Conservation (phyloP, 2,329 filamentous ascomycete species). For the Myotisia sp. region DNA sequence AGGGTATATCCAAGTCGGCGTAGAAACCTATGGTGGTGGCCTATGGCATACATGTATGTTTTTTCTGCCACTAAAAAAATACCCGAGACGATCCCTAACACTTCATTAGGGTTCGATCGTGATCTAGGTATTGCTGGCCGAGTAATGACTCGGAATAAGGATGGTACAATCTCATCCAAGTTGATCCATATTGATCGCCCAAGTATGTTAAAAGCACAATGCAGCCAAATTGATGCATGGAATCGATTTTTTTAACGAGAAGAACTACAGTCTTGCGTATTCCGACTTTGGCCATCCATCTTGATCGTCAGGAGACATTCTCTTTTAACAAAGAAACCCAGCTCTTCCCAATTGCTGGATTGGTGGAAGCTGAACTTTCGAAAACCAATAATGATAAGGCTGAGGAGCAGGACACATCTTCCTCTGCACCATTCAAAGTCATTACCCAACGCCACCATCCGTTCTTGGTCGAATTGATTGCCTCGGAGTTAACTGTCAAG, state of each 20-base stretch:
- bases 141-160: constrained; percentile 60
- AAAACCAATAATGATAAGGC: constrained; percentile 21
- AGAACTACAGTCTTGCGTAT: constrained; percentile 62
- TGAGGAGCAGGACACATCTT: constrained; percentile 24
- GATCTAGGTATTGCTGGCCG: constrained; percentile 83
- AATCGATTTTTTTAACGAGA: neutral
- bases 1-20: constrained; percentile 85
- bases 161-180: constrained; percentile 64
- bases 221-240: neutral
- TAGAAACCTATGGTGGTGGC: constrained; percentile 92
- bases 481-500: constrained; percentile 57
- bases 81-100: too few species aligned
- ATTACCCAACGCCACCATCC: constrained; percentile 78
- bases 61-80: neutral
- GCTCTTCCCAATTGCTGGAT: constrained; percentile 79
- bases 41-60: constrained; percentile 75
- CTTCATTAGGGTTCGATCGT: constrained; percentile 62
- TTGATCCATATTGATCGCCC: constrained; percentile 83
- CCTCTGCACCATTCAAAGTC: constrained; percentile 60
- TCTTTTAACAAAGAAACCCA: constrained; percentile 95
- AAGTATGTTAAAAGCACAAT: constrained; percentile 26
- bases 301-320: constrained; percentile 74
- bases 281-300: constrained; percentile 84
- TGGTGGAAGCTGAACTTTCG: constrained; percentile 72
- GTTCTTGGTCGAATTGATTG: constrained; percentile 71